Conservation (phyloP, 2,329 filamentous ascomycete genomes). For the Phyllachora maydis region DNA sequence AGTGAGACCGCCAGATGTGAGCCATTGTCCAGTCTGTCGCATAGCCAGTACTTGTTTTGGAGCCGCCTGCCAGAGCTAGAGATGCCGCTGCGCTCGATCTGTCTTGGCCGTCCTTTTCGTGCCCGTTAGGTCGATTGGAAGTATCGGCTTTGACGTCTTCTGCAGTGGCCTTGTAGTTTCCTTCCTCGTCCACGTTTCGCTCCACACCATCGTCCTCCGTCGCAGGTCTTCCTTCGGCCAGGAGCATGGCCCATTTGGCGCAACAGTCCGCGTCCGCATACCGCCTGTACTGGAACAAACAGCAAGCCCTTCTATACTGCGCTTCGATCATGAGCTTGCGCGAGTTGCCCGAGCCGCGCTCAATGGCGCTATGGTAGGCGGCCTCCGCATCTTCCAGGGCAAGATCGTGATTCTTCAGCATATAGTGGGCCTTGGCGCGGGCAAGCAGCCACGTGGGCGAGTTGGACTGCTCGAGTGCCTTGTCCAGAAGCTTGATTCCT, state of each 20-base stretch:
- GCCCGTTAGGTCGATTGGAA: no score
- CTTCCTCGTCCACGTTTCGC: conserved; percentile 18
- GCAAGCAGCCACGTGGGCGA: conserved; percentile 66
- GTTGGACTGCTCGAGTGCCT: conserved; percentile 41
- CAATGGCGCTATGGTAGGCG: conserved; percentile 37
- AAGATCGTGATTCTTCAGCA: conserved; percentile 34
- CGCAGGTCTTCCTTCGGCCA: conserved; percentile 16
- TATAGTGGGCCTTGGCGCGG: conserved; percentile 60
- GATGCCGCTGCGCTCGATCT: no score
- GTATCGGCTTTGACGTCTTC: conserved; percentile 11
- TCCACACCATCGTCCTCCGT: conserved; percentile 15
- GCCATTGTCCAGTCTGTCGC: conserved; percentile 16
- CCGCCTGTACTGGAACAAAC: conserved; percentile 46
- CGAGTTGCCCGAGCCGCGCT: conserved; percentile 36
- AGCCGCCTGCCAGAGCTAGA: no score
- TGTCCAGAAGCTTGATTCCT: conserved; percentile 48
- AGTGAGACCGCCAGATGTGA: conserved; percentile 22
- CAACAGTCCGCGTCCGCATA: conserved; percentile 60
- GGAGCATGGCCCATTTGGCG: conserved; percentile 33
- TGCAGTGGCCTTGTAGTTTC: conserved; percentile 22
- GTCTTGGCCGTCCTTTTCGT: conserved; percentile 7
- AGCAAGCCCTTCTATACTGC: conserved; percentile 60
- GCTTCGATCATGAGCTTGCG: conserved; percentile 61
- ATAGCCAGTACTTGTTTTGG: conserved; percentile 7
- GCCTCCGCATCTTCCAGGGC: conserved; percentile 52